phyloP scores from a whole-genome alignment of 1,284 basidiomycete genomes.

The Cutaneotrichosporon sp. region DNA sequence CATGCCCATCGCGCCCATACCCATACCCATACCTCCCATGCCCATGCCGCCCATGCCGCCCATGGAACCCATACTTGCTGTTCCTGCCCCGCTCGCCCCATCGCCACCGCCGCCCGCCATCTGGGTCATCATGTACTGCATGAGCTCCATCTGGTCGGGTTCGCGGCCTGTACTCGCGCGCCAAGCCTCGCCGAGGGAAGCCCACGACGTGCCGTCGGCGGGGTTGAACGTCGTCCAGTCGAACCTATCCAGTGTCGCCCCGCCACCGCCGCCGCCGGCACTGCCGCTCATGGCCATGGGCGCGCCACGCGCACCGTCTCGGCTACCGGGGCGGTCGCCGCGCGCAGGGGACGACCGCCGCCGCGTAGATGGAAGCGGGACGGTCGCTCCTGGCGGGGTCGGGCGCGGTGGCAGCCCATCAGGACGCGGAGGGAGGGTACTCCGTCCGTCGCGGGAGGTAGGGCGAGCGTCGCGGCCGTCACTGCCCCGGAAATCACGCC shows the following conservation, averaged over 20 bases:
- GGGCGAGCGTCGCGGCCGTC: neutral
- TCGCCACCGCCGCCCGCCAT: neutral
- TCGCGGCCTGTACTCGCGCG: conserved; percentile 29
- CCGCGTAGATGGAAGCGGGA: conserved; percentile 9
- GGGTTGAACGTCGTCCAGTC: conserved; percentile 36
- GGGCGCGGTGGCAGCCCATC: conserved; percentile 10
- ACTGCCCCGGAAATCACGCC: neutral
- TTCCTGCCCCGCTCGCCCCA: neutral
- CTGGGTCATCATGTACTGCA: conserved; percentile 29
- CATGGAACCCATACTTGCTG: neutral
- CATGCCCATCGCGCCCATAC: conserved; percentile 4
- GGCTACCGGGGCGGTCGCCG: neutral
- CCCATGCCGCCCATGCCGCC: neutral
- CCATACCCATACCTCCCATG: conserved; percentile 8
- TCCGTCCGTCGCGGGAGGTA: neutral
- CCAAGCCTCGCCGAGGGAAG: conserved; percentile 34
- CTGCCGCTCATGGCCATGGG: neutral
- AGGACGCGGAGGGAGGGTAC: conserved; percentile 12
- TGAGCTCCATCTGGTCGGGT: conserved; percentile 41
- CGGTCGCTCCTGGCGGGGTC: neutral
- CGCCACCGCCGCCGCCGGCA: neutral
- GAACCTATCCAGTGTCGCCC: conserved; percentile 14
- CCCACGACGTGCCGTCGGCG: conserved; percentile 30
- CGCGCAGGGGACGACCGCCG: neutral
- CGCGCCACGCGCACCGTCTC: neutral